Evolutionary conservation across 345 rosid genomes (phyloP), one percentile per base, ranked within the genome.

Genomic region (Citrus mangshanensis): DNA sequence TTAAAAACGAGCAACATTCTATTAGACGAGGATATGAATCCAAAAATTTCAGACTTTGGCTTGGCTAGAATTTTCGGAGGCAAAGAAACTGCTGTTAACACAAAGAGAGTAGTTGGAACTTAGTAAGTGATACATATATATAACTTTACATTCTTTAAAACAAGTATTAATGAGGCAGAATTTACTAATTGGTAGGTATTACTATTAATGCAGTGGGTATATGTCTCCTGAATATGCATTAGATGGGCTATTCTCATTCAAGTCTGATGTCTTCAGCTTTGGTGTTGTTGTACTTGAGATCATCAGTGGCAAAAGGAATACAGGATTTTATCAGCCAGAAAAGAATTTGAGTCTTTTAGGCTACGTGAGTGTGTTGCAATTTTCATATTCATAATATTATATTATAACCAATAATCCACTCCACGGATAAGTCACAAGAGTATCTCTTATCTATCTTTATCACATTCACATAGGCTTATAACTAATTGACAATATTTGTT

Each of bases 41-140:
- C 95, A 25, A 93, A 91, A 78, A 92, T 91, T 35, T 93, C 93
- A 2, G 98, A 93, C 80, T 92, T 93, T 72, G 95, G 97, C 6
- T 77, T 91, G 86, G 93, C 95, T 49, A 88, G 90, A 76, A 91
- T 91, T 24, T 92, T 92, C 35, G 89, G 88, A 34, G 89, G 86
- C 68, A 87, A 88, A 58, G 83, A 85, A 82, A 86, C 84, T 59
- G 87, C 84, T 22, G 92, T 79, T 32, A 88, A 78, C 82, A 93
- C 97, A 21, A 80, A 81, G 37, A 82, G 89, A 80, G 91, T 93
- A 8, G 90, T 91, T 0, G 94, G 97, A 78, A 94, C 98, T 46
- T 91, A 88, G 98, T 92, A 85, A 89, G 88, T 77, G 7, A 60
- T 19, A 46, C 40, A 1, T 35, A 25, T 49, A 54, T 18, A 6